Conservation (phyloP, 176 grass and related monocot genomes). For the Juncus effusus region DNA sequence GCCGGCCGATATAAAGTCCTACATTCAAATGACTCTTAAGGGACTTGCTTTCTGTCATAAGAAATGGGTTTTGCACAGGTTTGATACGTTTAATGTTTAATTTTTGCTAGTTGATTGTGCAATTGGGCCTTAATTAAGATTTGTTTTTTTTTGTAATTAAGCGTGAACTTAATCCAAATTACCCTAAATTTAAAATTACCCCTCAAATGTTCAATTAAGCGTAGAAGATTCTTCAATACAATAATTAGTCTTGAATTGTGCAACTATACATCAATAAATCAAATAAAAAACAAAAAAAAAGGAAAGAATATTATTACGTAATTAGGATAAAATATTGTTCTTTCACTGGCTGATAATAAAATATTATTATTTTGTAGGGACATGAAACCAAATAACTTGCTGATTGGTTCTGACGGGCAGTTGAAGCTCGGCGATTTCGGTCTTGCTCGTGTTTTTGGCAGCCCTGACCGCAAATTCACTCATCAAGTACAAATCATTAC, state of each 20-base stretch:
- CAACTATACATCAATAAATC: not conserved
- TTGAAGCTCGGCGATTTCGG: slow-evolving; percentile 98
- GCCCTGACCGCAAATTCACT: slow-evolving; percentile 87
- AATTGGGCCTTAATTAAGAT: slow-evolving; percentile 5
- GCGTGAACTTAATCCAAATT: not conserved
- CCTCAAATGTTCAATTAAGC: not conserved
- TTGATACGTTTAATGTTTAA: slow-evolving; percentile 27
- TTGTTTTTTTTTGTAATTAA: not conserved
- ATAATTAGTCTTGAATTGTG: not conserved
- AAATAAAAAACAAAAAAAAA: too few species aligned
- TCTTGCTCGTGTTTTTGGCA: slow-evolving; percentile 88
- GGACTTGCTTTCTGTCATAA: slow-evolving; percentile 87
- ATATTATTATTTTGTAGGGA: slow-evolving; percentile 45
- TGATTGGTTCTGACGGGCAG: slow-evolving; percentile 81
- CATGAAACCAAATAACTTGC: slow-evolving; percentile 99
- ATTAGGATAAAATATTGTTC: too few species aligned
- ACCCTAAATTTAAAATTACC: not conserved
- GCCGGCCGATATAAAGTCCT: slow-evolving; percentile 88
- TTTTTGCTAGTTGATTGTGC: slow-evolving; percentile 12
- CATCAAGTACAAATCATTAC: slow-evolving; percentile 57
- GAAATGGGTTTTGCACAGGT: slow-evolving; percentile 99
- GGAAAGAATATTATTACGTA: too few species aligned
- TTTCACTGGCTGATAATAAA: too few species aligned
- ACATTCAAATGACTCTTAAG: slow-evolving; percentile 95
- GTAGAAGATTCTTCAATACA: slow-evolving; percentile 15